Percentiles rank a stretch among this genome's conserved stretches.
Evolutionary conservation across 2,329 filamentous ascomycete genomes (phyloP).

Genomic region (Paecilomyces niveus): DNA sequence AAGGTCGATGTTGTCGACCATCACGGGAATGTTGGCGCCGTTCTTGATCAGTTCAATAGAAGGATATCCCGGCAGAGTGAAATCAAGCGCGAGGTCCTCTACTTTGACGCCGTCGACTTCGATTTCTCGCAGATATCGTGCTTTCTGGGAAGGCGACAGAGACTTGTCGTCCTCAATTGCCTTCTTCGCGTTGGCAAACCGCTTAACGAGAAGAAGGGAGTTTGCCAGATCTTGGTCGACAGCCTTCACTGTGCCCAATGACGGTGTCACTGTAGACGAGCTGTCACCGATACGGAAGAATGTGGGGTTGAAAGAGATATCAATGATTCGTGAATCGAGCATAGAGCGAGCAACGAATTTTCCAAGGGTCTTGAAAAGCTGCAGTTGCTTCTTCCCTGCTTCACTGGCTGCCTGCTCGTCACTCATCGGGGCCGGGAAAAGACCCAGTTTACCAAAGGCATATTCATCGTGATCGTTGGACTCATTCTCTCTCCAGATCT

Average conservation of each 20-base stretch:
- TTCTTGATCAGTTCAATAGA: conserved; percentile 72
- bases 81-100: conserved; percentile 86
- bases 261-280: conserved; percentile 63
- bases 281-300: conserved; percentile 91
- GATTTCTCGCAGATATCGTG: conserved; percentile 61
- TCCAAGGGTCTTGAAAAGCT: conserved; percentile 86
- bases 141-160: conserved; percentile 63
- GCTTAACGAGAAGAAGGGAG: conserved; percentile 79
- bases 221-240: conserved; percentile 82
- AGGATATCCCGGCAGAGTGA: conserved; percentile 87
- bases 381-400: conserved; percentile 78
- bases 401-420: conserved; percentile 66
- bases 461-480: conserved; percentile 65
- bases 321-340: conserved; percentile 96
- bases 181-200: conserved; percentile 76
- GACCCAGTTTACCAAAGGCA: conserved; percentile 72
- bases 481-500: conserved; percentile 92
- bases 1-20: conserved; percentile 80
- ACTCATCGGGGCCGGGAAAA: conserved; percentile 89
- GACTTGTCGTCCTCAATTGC: conserved; percentile 65
- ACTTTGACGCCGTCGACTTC: conserved; percentile 68
- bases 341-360: conserved; percentile 97
- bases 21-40: conserved; percentile 69
- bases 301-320: conserved; percentile 92
- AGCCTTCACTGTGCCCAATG: conserved; percentile 78